Evolutionary conservation across 1,284 basidiomycete genomes (phyloP), one percentile per base, ranked within the genome.

Genomic region (Rhodofomes roseus): DNA sequence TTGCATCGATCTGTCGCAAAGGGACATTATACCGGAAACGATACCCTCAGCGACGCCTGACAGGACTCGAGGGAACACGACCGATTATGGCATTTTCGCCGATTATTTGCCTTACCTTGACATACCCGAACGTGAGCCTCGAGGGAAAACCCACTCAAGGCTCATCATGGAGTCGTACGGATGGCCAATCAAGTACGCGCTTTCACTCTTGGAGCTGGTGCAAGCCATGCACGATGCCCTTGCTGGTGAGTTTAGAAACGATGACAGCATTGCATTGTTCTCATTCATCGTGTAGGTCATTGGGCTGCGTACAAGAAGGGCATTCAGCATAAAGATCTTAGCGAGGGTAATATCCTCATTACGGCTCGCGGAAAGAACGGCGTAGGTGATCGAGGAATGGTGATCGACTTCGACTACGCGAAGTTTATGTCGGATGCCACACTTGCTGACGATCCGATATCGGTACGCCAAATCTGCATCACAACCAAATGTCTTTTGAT

Each of bases 361-460:
- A 54, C 52, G 2, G 52, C 34, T 12, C 7, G 20, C 34, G n/a
- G 3, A 22, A 18, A 18, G 18, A 27, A n/a, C n/a, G n/a, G n/a
- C n/a, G 31, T 20, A n/a, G 52, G 52, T 23, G 2, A 2, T 4
- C 52, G 52, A 2, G 52, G 31, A 2, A 22, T 54, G 9, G 16
- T 54, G n/a, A 54, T 54, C 12, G 52, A 54, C n/a, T 54, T 37
- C 34, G 52, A 54, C 52, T 22, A 36, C n/a, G 52, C 52, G 16
- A 54, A 37, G 22, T 20, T 14, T 20, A 7, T 37, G 2, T 7
- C 2, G 4, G 34, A 54, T 22, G 2, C 5, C 31, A 39, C 52
- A 14, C 31, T 54, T 25, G 14, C 18, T 36, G 52, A 34, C 22
- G 52, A 54, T 25, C 52, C 52, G 18, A 34, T 40, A 4, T 54